Conservation (phyloP, 257 asterid species). For the Anisodus acutangulus region DNA sequence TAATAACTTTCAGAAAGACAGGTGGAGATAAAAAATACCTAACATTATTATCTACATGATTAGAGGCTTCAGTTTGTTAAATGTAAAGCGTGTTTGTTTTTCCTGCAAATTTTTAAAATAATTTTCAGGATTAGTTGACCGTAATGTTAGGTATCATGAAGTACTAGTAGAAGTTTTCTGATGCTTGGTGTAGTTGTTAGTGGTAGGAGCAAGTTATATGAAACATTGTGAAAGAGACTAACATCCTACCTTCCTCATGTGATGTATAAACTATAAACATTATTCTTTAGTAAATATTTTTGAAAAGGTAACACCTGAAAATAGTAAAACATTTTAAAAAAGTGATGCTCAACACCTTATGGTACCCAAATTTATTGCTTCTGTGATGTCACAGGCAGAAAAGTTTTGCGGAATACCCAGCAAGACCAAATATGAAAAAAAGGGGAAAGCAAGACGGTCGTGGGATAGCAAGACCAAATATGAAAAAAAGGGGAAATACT, state of each 20-base stretch:
- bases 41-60: not conserved
- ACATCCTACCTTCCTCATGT: not conserved
- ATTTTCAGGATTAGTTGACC: not conserved
- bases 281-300: not conserved
- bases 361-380: not conserved
- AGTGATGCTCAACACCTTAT: not conserved
- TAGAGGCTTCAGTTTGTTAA: not conserved
- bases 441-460: no score
- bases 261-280: not conserved
- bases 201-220: not conserved
- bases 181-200: slow-evolving; percentile 12
- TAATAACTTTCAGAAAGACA: not conserved
- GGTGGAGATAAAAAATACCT: not conserved
- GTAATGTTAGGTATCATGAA: slow-evolving; percentile 1
- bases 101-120: not conserved
- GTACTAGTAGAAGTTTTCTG: not conserved
- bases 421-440: not conserved
- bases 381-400: not conserved
- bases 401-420: not conserved
- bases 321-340: not conserved
- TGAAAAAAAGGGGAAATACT: not conserved
- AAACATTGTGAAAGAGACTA: not conserved
- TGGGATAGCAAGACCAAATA: not conserved
- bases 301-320: not conserved
- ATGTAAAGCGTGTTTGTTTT: not conserved